Base-by-base conservation (phyloP, 2,329 filamentous ascomycete species). In the Cadophora malorum region DNA sequence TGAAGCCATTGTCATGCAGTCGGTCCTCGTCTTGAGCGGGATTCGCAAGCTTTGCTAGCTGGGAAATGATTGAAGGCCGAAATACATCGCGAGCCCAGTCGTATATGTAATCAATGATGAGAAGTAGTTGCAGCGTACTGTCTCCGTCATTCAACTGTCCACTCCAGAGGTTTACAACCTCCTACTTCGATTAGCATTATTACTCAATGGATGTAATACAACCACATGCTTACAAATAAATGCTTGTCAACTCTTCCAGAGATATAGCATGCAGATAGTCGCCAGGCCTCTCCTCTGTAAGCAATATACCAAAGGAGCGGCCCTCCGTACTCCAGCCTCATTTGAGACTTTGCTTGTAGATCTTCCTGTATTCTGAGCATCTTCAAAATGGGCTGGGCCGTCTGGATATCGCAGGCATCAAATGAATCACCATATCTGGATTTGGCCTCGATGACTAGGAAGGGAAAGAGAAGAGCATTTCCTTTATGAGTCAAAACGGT, bases 41-140 rank as follows among this genome's bases (percentile, higher is more conserved):
- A n/a, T n/a, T n/a, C n/a, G n/a, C n/a, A n/a, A n/a, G n/a, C n/a
- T n/a, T n/a, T n/a, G n/a, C n/a, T n/a, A n/a, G n/a, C n/a, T n/a
- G n/a, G n/a, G n/a, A n/a, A n/a, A n/a, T n/a, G 31, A 66, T 62
- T 12, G 23, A 55, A 10, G 47, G 64, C 23, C 58, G 25, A 41
- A 56, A 66, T 9, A 63, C 7, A 31, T 66, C 64, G 10, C 64
- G 16, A 6, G 58, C 64, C 64, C 49, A 66, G 19, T 63, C 64
- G 16, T 56, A 56, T 8, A 66, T 66, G 49, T 66, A 66, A 23
- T 66, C 64, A n/a, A 66, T 10, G 25, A 62, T 62, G 3, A 66
- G 49, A 9, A 66, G 31, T 31, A 66, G 56, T 56, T 66, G 49
- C 56, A 66, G 21, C 6, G 64, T 50, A 33, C 62, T 8, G 31